A percentile compares a stretch with the other conserved stretches of the same genome.
Evolutionary conservation across 305 asterid genomes (phyloP).

Genomic region (Lippia alba): DNA sequence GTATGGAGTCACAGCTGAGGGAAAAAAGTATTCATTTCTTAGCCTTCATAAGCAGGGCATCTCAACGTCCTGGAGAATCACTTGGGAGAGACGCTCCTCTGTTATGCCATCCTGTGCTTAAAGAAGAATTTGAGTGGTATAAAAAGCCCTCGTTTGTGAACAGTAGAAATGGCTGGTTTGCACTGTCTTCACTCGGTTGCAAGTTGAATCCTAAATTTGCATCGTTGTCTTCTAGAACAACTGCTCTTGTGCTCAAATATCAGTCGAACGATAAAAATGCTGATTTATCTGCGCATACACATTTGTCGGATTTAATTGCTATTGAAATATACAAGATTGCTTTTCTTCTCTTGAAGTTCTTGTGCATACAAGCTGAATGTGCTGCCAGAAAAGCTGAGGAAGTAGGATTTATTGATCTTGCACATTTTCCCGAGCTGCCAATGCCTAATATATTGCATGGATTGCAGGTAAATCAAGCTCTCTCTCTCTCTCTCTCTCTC

Average conservation of each 20-base stretch:
- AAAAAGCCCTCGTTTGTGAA: conserved; percentile 71
- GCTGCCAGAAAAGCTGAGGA: conserved; percentile 87
- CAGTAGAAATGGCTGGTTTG: conserved; percentile 91
- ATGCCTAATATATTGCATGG: conserved; percentile 97
- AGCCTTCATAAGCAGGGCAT: conserved; percentile 85
- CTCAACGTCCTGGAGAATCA: conserved; percentile 76
- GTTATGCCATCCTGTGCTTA: conserved; percentile 62
- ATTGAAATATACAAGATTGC: conserved; percentile 75
- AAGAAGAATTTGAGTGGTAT: conserved; percentile 85
- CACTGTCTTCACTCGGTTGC: conserved; percentile 80
- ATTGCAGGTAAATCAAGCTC: conserved; percentile 61
- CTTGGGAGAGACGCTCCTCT: conserved; percentile 58
- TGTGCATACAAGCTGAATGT: conserved; percentile 81
- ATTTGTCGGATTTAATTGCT: conserved; percentile 76
- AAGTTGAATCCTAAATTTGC: conserved; percentile 55
- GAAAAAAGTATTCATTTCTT: conserved; percentile 86
- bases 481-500: not conserved
- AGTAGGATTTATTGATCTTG: conserved; percentile 84
- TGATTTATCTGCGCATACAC: conserved; percentile 47
- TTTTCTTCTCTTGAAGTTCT: conserved; percentile 77
- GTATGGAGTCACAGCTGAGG: conserved; percentile 76
- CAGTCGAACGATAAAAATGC: conserved; percentile 44
- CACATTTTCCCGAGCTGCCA: conserved; percentile 95
- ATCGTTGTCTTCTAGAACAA: conserved; percentile 47
- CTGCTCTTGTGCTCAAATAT: conserved; percentile 58